Base-by-base conservation (phyloP, 768 basidiomycete species). In the Trametes maxima region DNA sequence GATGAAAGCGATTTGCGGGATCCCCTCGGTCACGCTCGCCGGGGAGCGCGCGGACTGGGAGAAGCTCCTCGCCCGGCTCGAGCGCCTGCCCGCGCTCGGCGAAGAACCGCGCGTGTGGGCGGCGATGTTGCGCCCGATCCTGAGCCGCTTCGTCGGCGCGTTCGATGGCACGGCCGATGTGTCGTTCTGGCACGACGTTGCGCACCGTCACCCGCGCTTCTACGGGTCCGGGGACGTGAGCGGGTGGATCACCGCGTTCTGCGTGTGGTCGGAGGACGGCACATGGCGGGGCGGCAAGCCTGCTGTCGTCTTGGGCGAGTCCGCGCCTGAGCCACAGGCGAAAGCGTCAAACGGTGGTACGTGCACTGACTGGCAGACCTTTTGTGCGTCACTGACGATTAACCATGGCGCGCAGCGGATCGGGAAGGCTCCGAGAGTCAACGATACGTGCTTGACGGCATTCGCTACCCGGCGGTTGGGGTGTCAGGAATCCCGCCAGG, bases 1-100 rank as follows among this genome's bases (percentile, higher is more conserved):
- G 11, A 21, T 19, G 10, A 6, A 12, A 5, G 24, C 24, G 21
- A 46, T 22, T 10, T 73, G 72, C 54, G 72, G 72, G 7, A 65
- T 73, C 13, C 72, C 72, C 0, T 49, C 49, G n/a, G 63, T 73
- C 25, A 73, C 71, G 1, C 65, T 73, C 42, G 60, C 63, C 16
- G 72, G 72, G 28, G 63, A 61, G 24, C 54, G 55, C n/a, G 33
- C 24, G 5, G 72, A 73, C 54, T 73, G 70, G 66, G 54, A 62
- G 42, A 25, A 63, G 14, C 17, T 73, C 33, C 60, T 71, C 16
- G 19, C 25, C 13, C 52, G 69, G 11, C 13, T 63, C 33, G 66
- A 65, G 19, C 68, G 69, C 19, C 64, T 73, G 19, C 54, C 57
- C 35, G 63, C 57, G 45, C 66, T 65, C 54, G 72, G 72, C 19